Conservation (phyloP, 2,329 filamentous ascomycete species). For the Trichoderma guizhouense region DNA sequence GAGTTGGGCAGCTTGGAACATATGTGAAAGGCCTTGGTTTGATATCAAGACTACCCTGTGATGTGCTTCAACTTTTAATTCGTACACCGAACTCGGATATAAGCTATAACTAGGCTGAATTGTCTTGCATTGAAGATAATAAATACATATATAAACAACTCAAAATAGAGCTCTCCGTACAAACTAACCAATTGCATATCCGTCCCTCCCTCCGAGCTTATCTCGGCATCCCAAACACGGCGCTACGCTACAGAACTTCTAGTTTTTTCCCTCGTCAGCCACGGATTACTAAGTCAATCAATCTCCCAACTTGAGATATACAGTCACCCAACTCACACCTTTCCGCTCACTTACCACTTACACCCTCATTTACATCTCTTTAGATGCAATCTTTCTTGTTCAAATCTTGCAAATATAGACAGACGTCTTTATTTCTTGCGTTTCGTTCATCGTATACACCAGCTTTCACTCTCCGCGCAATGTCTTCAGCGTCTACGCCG, state of each 20-base stretch:
- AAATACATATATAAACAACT: background rate
- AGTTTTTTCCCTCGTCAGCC: background rate
- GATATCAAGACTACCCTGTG: background rate
- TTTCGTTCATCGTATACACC: slow-evolving; percentile 20
- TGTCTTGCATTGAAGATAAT: background rate
- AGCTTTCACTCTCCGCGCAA: slow-evolving; percentile 22
- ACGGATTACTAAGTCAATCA: slow-evolving; percentile 7
- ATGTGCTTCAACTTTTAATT: background rate
- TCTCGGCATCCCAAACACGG: background rate
- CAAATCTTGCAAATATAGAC: background rate
- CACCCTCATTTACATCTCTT: background rate
- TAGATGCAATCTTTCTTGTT: background rate
- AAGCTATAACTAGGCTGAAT: background rate
- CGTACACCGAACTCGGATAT: background rate
- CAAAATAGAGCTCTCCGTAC: too few relatives aligned
- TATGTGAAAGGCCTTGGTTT: background rate
- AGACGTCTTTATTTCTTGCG: slow-evolving; percentile 5
- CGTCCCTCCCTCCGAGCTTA: background rate
- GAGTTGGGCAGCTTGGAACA: background rate
- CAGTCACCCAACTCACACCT: background rate
- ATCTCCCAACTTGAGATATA: background rate
- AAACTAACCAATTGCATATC: background rate
- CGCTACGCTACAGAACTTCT: background rate
- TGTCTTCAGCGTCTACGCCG: slow-evolving; percentile 27
- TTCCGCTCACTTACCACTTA: background rate